Evolutionary conservation across 768 basidiomycete genomes (phyloP).

Genomic region (Tulasnella sp.): DNA sequence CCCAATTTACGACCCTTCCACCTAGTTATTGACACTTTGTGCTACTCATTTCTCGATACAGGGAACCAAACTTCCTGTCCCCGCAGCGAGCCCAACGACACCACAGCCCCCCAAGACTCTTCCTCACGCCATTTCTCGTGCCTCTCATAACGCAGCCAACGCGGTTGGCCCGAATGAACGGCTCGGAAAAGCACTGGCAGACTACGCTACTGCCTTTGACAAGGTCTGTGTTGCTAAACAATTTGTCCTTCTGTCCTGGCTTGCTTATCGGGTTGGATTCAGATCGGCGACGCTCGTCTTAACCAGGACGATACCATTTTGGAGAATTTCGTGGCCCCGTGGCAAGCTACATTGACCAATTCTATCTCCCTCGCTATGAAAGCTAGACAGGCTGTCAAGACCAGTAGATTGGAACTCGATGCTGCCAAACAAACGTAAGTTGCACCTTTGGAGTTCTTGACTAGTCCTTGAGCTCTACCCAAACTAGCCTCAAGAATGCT

Average conservation of each 20-base stretch:
- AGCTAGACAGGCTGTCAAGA: constrained; percentile 70
- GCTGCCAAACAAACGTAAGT: constrained; percentile 75
- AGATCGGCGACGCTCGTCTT: constrained; percentile 60
- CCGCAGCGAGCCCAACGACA: constrained; percentile 38
- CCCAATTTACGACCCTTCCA: background rate
- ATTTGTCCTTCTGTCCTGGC: background rate
- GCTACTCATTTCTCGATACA: constrained; percentile 7
- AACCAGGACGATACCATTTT: constrained; percentile 66
- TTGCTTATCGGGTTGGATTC: background rate
- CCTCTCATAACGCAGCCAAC: constrained; percentile 47
- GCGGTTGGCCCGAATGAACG: constrained; percentile 36
- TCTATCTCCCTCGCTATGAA: constrained; percentile 85
- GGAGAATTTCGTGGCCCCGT: constrained; percentile 58
- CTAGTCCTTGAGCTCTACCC: background rate
- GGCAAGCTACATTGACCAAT: constrained; percentile 77
- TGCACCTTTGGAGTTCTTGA: constrained; percentile 9
- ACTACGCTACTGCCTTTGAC: constrained; percentile 75
- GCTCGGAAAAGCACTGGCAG: constrained; percentile 61
- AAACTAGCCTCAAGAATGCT: constrained; percentile 62
- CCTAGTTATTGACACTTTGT: background rate
- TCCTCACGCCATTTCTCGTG: constrained; percentile 83
- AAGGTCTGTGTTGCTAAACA: constrained; percentile 30
- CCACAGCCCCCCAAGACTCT: constrained; percentile 82
- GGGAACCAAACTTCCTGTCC: constrained; percentile 74
- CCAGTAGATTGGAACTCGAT: constrained; percentile 77